These are phyloP conservation scores for Solanum hybrid DNA, from an alignment of 305 asterid genomes.

Conservation along the genomic window DNA sequence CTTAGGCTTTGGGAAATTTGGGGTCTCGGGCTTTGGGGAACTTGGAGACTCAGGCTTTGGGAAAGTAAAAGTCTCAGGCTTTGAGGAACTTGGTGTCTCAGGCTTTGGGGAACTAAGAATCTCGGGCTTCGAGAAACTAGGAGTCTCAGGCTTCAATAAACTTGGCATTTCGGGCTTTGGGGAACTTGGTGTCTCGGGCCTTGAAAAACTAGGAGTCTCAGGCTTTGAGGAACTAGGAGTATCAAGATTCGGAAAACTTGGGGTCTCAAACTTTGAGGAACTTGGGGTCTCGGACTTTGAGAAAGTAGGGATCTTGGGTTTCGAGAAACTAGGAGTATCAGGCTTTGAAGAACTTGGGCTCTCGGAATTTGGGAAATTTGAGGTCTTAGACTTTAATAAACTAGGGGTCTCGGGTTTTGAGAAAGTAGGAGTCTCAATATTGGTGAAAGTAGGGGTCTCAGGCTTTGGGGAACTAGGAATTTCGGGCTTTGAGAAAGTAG, in stretches of 20 bases:
- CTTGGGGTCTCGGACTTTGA: background rate
- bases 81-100: background rate
- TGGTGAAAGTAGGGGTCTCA: too few relatives aligned
- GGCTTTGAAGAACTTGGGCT: background rate
- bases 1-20: background rate
- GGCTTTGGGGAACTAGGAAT: too few relatives aligned
- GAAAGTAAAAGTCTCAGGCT: background rate
- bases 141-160: too few relatives aligned
- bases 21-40: background rate
- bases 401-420: background rate
- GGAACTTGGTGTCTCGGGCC: background rate
- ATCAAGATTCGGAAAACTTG: background rate
- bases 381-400: background rate
- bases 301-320: background rate
- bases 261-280: background rate
- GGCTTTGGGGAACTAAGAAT: background rate
- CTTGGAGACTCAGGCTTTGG: background rate
- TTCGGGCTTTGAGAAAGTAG: too few relatives aligned
- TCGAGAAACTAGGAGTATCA: background rate
- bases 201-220: background rate
- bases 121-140: too few relatives aligned
- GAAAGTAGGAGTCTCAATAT: too few relatives aligned
- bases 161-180: background rate
- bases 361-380: background rate
- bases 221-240: background rate